Conservation (phyloP, 169 alveolate genomes). For the Eimeria sp. region DNA sequence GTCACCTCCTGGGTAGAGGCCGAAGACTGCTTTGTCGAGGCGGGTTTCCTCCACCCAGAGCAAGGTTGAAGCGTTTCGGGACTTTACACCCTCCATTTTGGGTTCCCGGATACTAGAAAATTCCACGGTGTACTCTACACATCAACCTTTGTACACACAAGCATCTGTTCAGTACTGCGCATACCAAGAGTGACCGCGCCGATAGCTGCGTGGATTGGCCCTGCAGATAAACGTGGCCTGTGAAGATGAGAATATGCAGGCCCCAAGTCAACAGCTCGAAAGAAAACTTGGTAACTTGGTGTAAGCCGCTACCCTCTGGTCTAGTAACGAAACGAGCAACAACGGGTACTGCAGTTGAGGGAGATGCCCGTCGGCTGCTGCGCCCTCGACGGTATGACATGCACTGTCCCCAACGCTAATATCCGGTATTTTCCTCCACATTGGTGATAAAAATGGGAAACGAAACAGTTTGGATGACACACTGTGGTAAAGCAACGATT, state of each 20-base stretch:
- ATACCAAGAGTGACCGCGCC: not conserved
- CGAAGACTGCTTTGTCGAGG: not conserved
- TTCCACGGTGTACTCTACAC: not conserved
- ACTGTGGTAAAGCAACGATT: not conserved
- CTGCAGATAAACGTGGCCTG: not conserved
- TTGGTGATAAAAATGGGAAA: not conserved
- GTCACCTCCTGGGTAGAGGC: slow-evolving; percentile 59
- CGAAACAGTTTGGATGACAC: not conserved
- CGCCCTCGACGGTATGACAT: not conserved
- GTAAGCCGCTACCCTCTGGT: not conserved
- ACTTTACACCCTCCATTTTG: not conserved
- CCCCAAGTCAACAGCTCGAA: not conserved
- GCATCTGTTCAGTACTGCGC: not conserved
- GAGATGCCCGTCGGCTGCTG: slow-evolving; percentile 1
- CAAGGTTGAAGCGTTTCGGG: not conserved
- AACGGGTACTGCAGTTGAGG: not conserved
- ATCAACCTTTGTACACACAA: not conserved
- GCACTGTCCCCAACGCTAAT: not conserved
- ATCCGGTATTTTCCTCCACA: not conserved
- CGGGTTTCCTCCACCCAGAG: not conserved
- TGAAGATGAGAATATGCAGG: not conserved
- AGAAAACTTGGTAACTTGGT: not conserved
- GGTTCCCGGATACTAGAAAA: not conserved
- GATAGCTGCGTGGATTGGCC: not conserved
- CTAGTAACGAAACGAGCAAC: not conserved